Evolutionary conservation across 1,139 yeast genomes (phyloP), one percentile per base, ranked within the genome.

Genomic region (Lodderomyces margitis): DNA sequence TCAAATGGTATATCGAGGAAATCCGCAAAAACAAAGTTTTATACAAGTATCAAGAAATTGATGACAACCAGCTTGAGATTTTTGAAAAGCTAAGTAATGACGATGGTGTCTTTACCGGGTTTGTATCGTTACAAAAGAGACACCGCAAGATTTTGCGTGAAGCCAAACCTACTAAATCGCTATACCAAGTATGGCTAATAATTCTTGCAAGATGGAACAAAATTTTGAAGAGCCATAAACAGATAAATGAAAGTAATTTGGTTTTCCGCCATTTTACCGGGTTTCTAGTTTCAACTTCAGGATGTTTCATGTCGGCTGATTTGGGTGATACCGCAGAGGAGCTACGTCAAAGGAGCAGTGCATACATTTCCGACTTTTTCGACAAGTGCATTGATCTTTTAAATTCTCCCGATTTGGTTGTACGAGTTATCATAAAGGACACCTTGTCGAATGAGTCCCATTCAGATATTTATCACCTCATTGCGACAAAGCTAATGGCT

Each of bases 111-210:
- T 80, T 84, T 40, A 82, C 91, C 1, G 92, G 95, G 14, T 76
- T 83, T 23, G 86, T 85, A 14, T 89, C 94, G 0, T 70, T 84
- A 25, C 92, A 87, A 56, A 85, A 86, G 56, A 75, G 81, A 45
- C 65, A 86, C 43, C 74, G 75, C 47, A 75, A 66, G 46, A 68
- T 85, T 35, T 61, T 83, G 40, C 70, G 80, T 45, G 67, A 80
- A n/a, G 75, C 77, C 5, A 64, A 62, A 30, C 87, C 91, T 1
- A 80, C 87, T 0, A 66, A 69, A 31, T 77, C 87, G 1, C 61
- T 87, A 30, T 67, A 77, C 33, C 78, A 76, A 43, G 78, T 83
- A 1, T 83, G 92, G 86, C 56, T 71, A 4, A 61, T 78, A 32
- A 75, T 84, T 44, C 82, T 76, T 55, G 70, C 71, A 31, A 66